Evolutionary conservation across 768 basidiomycete genomes (phyloP).

Genomic region (Floccularia luteovirens): DNA sequence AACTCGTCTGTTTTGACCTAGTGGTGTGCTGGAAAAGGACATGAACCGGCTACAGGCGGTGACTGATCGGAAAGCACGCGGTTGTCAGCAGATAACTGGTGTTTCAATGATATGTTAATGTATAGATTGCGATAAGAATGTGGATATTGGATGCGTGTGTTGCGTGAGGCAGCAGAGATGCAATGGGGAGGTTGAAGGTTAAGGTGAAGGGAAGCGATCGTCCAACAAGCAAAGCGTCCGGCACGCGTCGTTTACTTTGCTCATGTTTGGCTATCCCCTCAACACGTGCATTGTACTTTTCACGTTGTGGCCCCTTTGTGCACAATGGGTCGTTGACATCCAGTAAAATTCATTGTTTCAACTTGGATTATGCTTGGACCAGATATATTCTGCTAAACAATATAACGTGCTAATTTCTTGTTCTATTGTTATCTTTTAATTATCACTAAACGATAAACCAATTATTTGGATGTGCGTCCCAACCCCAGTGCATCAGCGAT

Average conservation of each 20-base stretch:
- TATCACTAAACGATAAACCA: too few relatives aligned
- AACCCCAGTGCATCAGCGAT: slow-evolving; percentile 27
- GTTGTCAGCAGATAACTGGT: slow-evolving; percentile 7
- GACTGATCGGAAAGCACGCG: slow-evolving; percentile 8
- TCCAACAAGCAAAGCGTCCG: slow-evolving; percentile 11
- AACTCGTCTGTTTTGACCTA: slow-evolving; percentile 82
- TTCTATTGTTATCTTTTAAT: too few relatives aligned
- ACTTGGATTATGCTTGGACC: too few relatives aligned
- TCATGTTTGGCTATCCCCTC: slow-evolving; percentile 3
- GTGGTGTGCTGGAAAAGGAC: slow-evolving; percentile 81
- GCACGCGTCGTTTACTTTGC: slow-evolving; percentile 9
- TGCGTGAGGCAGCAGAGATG: slow-evolving; percentile 3
- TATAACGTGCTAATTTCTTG: too few relatives aligned
- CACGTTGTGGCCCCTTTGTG: too few relatives aligned
- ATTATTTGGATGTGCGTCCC: slow-evolving; percentile 8
- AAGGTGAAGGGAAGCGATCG: slow-evolving; percentile 2
- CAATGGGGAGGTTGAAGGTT: slow-evolving; percentile 5
- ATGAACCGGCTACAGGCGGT: slow-evolving; percentile 41
- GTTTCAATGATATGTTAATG: neutral
- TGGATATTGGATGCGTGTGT: neutral
- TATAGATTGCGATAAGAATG: slow-evolving; percentile 3
- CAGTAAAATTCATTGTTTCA: too few relatives aligned
- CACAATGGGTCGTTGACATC: too few relatives aligned
- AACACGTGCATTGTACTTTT: slow-evolving; percentile 8
- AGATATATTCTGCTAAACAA: too few relatives aligned